Evolutionary conservation across 116 monocot species (phyloP).

Genomic region (Trichopus zeylanicus): DNA sequence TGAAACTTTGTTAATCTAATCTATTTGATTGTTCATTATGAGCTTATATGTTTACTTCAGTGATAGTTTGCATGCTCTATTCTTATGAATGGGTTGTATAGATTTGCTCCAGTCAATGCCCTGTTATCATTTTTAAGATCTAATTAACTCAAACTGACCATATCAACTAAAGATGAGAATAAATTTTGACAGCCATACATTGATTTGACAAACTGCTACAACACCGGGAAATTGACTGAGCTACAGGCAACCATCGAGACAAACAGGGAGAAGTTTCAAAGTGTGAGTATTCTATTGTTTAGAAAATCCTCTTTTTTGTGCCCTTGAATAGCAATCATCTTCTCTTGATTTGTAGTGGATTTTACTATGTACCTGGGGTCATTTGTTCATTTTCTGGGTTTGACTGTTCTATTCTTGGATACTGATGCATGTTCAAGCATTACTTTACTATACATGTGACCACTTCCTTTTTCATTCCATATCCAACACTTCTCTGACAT

Average conservation of each 20-base stretch:
- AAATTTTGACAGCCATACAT: constrained; percentile 46
- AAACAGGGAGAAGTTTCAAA: constrained; percentile 70
- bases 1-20: too few species aligned
- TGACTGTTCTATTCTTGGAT: not conserved
- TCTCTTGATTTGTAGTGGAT: not conserved
- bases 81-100: too few species aligned
- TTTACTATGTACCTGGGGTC: not conserved
- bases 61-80: too few species aligned
- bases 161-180: not conserved
- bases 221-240: constrained; percentile 51
- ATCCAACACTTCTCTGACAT: constrained; percentile 3
- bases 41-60: too few species aligned
- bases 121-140: too few species aligned
- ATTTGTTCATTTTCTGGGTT: not conserved
- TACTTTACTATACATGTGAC: too few species aligned
- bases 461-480: too few species aligned
- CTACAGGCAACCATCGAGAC: constrained; percentile 56
- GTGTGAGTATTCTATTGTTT: constrained; percentile 27
- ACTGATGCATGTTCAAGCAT: too few species aligned
- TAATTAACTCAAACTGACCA: too few species aligned
- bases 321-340: not conserved
- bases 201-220: constrained; percentile 57
- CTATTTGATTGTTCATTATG: too few species aligned
- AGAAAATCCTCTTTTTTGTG: not conserved
- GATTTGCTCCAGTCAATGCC: too few species aligned